Base-by-base conservation (phyloP, 768 basidiomycete genomes). In the Collybia sp. region DNA sequence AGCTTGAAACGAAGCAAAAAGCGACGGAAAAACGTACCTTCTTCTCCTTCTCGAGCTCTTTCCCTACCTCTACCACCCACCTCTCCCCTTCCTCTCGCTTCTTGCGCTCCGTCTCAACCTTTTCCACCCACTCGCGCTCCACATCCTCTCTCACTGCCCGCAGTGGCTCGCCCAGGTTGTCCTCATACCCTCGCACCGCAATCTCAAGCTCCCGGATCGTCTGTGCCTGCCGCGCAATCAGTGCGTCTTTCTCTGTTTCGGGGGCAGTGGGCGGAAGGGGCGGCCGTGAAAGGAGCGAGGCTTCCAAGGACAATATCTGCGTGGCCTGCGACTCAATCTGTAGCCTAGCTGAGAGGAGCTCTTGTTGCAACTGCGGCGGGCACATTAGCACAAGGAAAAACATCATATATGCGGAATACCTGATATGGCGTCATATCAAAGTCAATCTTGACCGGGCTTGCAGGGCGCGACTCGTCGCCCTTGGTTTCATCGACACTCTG, bases 351-450 rank as follows among this genome's bases (percentile, higher is more conserved):
- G 82, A 72, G 13, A 94, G 81, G 13, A 95, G 77, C 50, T 93
- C 89, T 72, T 94, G 88, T 68, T 93, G 91, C 1, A 95, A 73
- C 83, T 92, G 46, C 20, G 30, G 20, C 10, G 8, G 19, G 48
- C 20, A 44, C 5, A 13, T 46, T 12, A 54, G 35, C 19, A 20
- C 17, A 9, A 5, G 31, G n/a, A 43, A 37, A 30, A n/a, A 16
- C 30, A 5, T 12, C 15, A 37, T 30, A 39, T 18, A 9, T 35
- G 6, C 19, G n/a, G 58, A 69, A 47, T 39, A 87, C 85, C 69
- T 92, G 85, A 51, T 91, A 91, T 2, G 89, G 87, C 1, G 88
- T 80, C 80, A 88, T 82, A 58, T 93, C 88, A 55, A 92, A 94
- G 61, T 94, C 89, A 30, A 96, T 70, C 69, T 94, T 95, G 45